Percentiles rank a stretch among this genome's conserved stretches.
Conservation (phyloP, 2,329 filamentous ascomycete species). For the Zelopaecilomyces penicillatus region DNA sequence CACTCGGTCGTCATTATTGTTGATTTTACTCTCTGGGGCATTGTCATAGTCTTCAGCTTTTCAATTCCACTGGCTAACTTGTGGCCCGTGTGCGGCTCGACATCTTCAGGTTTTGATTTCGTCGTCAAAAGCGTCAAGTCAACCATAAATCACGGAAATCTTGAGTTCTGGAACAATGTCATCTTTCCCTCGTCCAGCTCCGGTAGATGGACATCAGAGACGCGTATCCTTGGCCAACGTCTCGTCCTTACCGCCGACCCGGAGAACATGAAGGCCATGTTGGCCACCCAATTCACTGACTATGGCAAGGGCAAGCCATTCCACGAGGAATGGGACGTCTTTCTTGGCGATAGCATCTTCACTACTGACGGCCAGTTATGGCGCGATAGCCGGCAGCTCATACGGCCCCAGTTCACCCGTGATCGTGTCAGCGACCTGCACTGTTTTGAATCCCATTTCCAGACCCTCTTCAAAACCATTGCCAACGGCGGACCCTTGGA, state of each 20-base stretch:
- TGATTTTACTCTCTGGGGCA: background rate
- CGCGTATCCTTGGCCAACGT: slow-evolving; percentile 45
- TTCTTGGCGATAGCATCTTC: slow-evolving; percentile 67
- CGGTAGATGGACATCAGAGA: slow-evolving; percentile 49
- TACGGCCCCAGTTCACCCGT: slow-evolving; percentile 79
- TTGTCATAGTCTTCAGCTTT: no score
- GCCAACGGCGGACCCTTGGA: slow-evolving; percentile 48
- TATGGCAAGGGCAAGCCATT: slow-evolving; percentile 76
- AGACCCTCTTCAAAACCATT: slow-evolving; percentile 63
- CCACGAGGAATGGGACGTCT: slow-evolving; percentile 66
- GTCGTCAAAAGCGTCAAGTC: slow-evolving; percentile 47
- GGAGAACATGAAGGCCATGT: slow-evolving; percentile 81
- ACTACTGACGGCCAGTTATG: slow-evolving; percentile 71
- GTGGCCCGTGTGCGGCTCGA: background rate
- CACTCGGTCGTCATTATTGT: background rate
- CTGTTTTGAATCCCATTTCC: slow-evolving; percentile 71
- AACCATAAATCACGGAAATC: slow-evolving; percentile 44
- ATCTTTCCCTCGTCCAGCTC: slow-evolving; percentile 34
- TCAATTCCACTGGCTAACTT: no score
- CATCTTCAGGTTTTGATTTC: slow-evolving; percentile 49
- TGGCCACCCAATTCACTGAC: slow-evolving; percentile 75
- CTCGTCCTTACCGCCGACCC: slow-evolving; percentile 71
- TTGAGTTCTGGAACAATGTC: slow-evolving; percentile 51
- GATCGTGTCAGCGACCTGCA: slow-evolving; percentile 76
- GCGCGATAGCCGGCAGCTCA: slow-evolving; percentile 72